Percentiles rank a stretch among this genome's conserved stretches.
phyloP scores from a whole-genome alignment of 257 asterid genomes.

The Przewalskia tangutica region DNA sequence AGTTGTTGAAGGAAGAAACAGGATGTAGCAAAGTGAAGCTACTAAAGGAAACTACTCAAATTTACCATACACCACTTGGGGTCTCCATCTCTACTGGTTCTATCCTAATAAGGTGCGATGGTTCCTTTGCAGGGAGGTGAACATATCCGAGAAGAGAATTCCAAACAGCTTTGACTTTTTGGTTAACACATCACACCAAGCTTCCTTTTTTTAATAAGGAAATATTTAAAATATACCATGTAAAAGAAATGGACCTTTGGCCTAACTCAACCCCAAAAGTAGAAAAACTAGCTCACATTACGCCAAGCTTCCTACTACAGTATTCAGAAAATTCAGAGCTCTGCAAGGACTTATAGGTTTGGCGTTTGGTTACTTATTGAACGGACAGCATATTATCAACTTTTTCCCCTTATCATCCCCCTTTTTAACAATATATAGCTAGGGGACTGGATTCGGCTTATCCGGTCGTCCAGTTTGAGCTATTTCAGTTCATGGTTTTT shows the following conservation, averaged over 20 bases:
- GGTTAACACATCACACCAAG: not conserved
- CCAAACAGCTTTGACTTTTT: not conserved
- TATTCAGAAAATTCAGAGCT: not conserved
- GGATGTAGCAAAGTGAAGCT: not conserved
- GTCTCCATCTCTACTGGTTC: not conserved
- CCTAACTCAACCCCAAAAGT: no score
- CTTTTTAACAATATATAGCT: not conserved
- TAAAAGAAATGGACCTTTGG: no score
- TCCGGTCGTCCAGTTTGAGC: not conserved
- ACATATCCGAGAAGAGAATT: not conserved
- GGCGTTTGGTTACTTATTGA: not conserved
- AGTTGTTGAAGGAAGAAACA: not conserved
- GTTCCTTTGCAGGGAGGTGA: not conserved
- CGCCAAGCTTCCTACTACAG: not conserved
- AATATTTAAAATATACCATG: no score
- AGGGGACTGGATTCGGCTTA: not conserved
- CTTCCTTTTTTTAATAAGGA: not conserved
- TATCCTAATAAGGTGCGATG: not conserved
- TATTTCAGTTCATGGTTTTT: not conserved
- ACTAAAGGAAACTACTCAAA: not conserved
- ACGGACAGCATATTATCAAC: not conserved
- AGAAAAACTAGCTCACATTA: not conserved
- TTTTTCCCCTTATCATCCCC: not conserved
- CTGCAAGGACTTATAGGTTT: not conserved
- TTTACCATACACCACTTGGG: not conserved